Conservation (phyloP, 805 yeast genomes). For the Metschnikowia bowlesiae region DNA sequence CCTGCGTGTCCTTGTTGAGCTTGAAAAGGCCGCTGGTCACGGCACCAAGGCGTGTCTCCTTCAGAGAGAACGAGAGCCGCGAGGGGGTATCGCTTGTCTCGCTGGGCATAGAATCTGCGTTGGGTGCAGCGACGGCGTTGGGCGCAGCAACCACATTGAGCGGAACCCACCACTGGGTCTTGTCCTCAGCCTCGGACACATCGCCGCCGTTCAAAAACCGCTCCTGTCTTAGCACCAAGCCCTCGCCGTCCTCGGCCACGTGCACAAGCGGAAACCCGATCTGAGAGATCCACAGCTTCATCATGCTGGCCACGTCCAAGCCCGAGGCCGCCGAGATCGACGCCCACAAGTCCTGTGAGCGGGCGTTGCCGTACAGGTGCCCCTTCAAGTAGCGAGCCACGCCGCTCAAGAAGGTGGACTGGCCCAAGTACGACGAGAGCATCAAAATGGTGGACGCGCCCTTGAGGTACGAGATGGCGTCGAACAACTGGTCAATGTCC, state of each 20-base stretch:
- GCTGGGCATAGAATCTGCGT: too few species aligned
- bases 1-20: conserved; percentile 47
- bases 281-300: conserved; percentile 69
- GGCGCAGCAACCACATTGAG: conserved; percentile 22
- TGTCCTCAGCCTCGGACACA: conserved; percentile 52
- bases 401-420: conserved; percentile 64
- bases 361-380: conserved; percentile 66
- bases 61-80: conserved; percentile 15
- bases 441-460: conserved; percentile 77
- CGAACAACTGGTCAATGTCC: conserved; percentile 79
- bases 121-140: neutral
- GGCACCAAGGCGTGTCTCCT: conserved; percentile 1
- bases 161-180: conserved; percentile 58
- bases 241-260: conserved; percentile 35
- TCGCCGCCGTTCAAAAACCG: conserved; percentile 65
- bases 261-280: conserved; percentile 70
- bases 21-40: conserved; percentile 31
- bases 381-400: conserved; percentile 63
- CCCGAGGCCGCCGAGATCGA: conserved; percentile 62
- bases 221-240: conserved; percentile 46
- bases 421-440: conserved; percentile 69
- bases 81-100: too few species aligned
- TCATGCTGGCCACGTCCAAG: conserved; percentile 51
- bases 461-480: conserved; percentile 73
- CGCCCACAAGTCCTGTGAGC: conserved; percentile 68